These are phyloP conservation scores for Arthrobotrys entomopaga DNA, from an alignment of 2,329 filamentous ascomycete species.

Conservation along the genomic window DNA sequence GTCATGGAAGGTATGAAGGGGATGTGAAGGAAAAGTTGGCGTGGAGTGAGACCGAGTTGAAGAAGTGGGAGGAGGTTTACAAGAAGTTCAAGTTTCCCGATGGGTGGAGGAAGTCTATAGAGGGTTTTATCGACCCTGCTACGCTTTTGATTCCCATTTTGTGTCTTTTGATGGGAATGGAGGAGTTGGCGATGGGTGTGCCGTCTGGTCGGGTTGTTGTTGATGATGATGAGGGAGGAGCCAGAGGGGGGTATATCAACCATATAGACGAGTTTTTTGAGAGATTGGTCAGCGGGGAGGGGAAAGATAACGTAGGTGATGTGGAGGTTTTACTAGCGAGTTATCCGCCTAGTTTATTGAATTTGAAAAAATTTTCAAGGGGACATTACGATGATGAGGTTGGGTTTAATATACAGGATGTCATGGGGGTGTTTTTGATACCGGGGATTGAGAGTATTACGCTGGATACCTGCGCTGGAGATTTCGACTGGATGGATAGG, in stretches of 20 bases:
- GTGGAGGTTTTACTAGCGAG: not conserved
- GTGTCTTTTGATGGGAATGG: slow-evolving; percentile 7
- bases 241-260: not conserved
- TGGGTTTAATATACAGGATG: slow-evolving; percentile 20
- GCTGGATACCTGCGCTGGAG: slow-evolving; percentile 20
- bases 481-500: slow-evolving; percentile 9
- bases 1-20: not conserved
- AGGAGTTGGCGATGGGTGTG: slow-evolving; percentile 25
- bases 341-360: slow-evolving; percentile 16
- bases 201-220: not conserved
- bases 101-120: slow-evolving; percentile 20
- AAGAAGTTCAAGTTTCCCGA: slow-evolving; percentile 19
- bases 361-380: slow-evolving; percentile 12
- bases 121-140: slow-evolving; percentile 19
- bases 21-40: not conserved
- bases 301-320: slow-evolving; percentile 22
- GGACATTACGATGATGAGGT: slow-evolving; percentile 15
- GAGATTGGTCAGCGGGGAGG: slow-evolving; percentile 12
- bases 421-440: slow-evolving; percentile 25
- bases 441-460: slow-evolving; percentile 21
- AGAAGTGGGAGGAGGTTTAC: not conserved
- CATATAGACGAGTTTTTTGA: slow-evolving; percentile 15
- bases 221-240: not conserved
- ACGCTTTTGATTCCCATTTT: slow-evolving; percentile 35
- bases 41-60: slow-evolving; percentile 28